Evolutionary conservation across 148 eudicot species (phyloP), one percentile per base, ranked within the genome.

Genomic region (Salicornia ramosissima): DNA sequence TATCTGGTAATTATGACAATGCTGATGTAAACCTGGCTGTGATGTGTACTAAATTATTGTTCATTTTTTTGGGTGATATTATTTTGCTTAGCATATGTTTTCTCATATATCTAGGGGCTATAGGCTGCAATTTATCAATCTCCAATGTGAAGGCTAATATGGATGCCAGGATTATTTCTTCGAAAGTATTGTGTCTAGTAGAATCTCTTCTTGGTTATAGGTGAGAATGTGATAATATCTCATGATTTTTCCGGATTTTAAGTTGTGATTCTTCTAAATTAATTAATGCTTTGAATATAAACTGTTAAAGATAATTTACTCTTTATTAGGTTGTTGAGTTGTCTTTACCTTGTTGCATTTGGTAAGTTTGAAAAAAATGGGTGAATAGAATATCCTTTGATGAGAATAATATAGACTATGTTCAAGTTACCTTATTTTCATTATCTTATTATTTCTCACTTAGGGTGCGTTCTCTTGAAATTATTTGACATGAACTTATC

Each of bases 181-280:
- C 84, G 0, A 94, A 91, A 71, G 83, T 87, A 29, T 22, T 71
- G 19, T 87, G 90, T 78, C 84, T 94, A 30, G 76, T 87, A 26
- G 86, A 89, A 58, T 80, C 82, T 77, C 95, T 94, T 72, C 85
- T 74, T 40, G 75, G 79, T 49, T 93, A 90, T 84, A 81, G 89
- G 98, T 90, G 78, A 69, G 74, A 29, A 36, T 36, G 16, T 15
- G 16, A 24, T 51, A 16, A 72, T 68, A 54, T 63, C 26, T 31
- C 40, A 45, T 75, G 56, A 28, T 6, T 71, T 31, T 25, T 49
- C 72, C 56, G 59, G 28, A 34, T 19, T 55, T 19, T n/a, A n/a
- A 15, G 45, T 8, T 36, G n/a, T 52, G 50, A 68, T 68, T 21
- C 61, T 60, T 21, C 14, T 34, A 29, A 36, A 3, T 19, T 50